phyloP scores from a whole-genome alignment of 768 basidiomycete species.

The Auricularia sp. region DNA sequence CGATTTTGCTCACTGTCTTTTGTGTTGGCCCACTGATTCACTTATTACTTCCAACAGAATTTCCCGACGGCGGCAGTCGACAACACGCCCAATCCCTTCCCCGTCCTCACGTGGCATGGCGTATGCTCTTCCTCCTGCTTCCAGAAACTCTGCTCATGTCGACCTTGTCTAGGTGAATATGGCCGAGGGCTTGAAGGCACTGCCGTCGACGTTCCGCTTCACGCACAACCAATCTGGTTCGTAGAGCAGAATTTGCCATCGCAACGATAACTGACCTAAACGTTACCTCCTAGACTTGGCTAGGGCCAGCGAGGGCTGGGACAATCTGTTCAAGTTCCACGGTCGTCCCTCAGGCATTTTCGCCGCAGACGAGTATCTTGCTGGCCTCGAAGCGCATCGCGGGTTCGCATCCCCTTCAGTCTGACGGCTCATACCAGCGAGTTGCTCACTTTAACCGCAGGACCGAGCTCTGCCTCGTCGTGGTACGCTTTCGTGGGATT shows the following conservation, averaged over 20 bases:
- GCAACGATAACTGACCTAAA: too few relatives aligned
- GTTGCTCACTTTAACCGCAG: slow-evolving; percentile 15
- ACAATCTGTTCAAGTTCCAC: slow-evolving; percentile 47
- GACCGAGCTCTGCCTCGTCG: slow-evolving; percentile 45
- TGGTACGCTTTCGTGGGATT: slow-evolving; percentile 22
- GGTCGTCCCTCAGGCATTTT: slow-evolving; percentile 46
- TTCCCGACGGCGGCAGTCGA: slow-evolving; percentile 36
- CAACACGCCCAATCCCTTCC: slow-evolving; percentile 35
- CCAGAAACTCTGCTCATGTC: slow-evolving; percentile 9
- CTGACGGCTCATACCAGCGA: not conserved
- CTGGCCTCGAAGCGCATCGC: slow-evolving; percentile 42
- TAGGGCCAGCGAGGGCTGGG: slow-evolving; percentile 41
- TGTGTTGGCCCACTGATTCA: too few relatives aligned
- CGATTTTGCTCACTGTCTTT: not conserved
- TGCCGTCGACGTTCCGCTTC: slow-evolving; percentile 43
- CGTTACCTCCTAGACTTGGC: slow-evolving; percentile 30
- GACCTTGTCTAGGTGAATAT: slow-evolving; percentile 41
- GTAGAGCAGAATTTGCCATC: not conserved
- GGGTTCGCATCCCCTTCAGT: slow-evolving; percentile 26
- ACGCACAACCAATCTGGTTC: slow-evolving; percentile 47
- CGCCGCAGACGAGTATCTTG: slow-evolving; percentile 47
- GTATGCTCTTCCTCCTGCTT: not conserved
- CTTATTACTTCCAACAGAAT: slow-evolving; percentile 20
- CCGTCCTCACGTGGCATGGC: slow-evolving; percentile 27
- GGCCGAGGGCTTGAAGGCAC: slow-evolving; percentile 46